phyloP scores from a whole-genome alignment of 176 grass and related monocot species.

The Hyparrhenia diplandra region DNA sequence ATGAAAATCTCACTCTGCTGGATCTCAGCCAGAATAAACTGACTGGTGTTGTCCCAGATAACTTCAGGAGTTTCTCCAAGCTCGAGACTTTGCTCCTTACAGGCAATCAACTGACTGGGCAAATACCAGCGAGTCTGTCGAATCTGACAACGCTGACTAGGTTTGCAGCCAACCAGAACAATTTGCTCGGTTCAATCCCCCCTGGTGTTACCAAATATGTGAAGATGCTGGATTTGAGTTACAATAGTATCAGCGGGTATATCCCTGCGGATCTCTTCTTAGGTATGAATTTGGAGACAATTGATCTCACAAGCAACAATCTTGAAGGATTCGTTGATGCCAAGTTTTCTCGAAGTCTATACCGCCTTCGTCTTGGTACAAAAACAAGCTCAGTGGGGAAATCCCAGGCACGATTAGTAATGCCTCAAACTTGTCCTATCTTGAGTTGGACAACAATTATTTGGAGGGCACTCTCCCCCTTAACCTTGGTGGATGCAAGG shows the following conservation, averaged over 20 bases:
- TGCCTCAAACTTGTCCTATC: background rate
- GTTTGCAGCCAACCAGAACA: no score
- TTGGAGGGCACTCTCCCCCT: slow-evolving; percentile 24
- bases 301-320: slow-evolving; percentile 36
- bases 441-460: slow-evolving; percentile 42
- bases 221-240: no score
- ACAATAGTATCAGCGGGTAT: no score
- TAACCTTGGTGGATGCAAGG: no score
- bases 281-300: no score
- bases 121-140: no score
- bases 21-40: slow-evolving; percentile 64
- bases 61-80: slow-evolving; percentile 28
- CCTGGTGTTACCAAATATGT: no score
- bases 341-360: slow-evolving; percentile 28
- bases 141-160: no score
- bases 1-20: slow-evolving; percentile 28
- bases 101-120: background rate
- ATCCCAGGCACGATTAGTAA: slow-evolving; percentile 28
- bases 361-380: slow-evolving; percentile 28
- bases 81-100: slow-evolving; percentile 32
- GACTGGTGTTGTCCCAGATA: background rate
- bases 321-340: no score
- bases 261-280: slow-evolving; percentile 15
- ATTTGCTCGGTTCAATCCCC: no score
- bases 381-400: slow-evolving; percentile 25